Base-by-base conservation (phyloP, 495 filamentous ascomycete species). In the Staphylotrichum longicolle region DNA sequence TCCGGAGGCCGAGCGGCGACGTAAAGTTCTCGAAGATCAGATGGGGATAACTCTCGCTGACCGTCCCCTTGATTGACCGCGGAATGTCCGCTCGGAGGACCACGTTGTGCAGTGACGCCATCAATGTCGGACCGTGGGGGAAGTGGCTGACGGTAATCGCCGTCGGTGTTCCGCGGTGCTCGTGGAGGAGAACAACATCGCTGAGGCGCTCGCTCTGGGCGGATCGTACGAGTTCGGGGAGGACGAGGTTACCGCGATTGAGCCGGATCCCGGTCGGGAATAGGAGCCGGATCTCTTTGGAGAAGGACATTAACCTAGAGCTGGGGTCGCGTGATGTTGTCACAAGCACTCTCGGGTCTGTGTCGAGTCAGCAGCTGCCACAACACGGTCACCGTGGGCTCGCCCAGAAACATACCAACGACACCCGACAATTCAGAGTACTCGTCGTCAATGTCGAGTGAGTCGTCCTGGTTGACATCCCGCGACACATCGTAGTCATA, bases 11-110 rank as follows among this genome's bases (percentile, higher is more conserved):
- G n/a, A 99, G 78, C 54, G 80, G 82, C 15, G 89, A 90, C 12
- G 78, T 88, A 78, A 99, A 99, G 10, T 91, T 90, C 68, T 99
- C 94, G 63, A 99, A 98, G 62, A 99, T 87, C 12, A 99, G 77
- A 68, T 98, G 93, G 0, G 94, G 94, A 67, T 97, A 99, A 51
- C 85, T 87, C 77, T 99, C 94, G 55, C 86, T 90, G 37, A 99
- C 92, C 0, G 95, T 99, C 37, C 94, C 94, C 55, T 89, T 82
- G 33, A 90, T 83, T 30, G 90, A 80, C 62, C 92, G 89, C 0
- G 94, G 95, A 20, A 99, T 93, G 76, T 98, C 95, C 58, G 91
- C 89, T 39, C 94, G 88, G 8, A 98, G 82, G 20, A 97, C 88
- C 9, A 98, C 93, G 65, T 99, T 98, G 74, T 97, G 92, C 10